Evolutionary conservation across 164 flowering plant genomes (phyloP).

Genomic region (Piper longum): DNA sequence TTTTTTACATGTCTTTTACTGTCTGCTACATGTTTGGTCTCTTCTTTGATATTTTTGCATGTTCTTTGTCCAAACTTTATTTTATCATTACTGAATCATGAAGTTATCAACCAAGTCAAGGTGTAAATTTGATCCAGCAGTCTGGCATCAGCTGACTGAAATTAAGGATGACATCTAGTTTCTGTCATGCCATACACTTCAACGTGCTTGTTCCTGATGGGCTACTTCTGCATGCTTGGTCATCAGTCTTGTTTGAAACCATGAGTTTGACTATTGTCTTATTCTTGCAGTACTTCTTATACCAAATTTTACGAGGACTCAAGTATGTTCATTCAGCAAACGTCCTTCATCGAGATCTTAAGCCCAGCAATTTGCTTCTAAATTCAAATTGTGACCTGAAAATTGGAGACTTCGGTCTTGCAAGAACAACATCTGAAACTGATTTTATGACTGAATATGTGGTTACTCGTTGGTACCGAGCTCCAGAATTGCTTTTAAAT

Average conservation of each 20-base stretch:
- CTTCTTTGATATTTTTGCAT: background rate
- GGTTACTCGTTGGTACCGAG: constrained; percentile 95
- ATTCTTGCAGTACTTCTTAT: constrained; percentile 74
- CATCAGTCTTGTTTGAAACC: background rate
- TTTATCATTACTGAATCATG: background rate
- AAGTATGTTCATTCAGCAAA: constrained; percentile 84
- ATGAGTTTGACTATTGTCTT: background rate
- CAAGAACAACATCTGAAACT: constrained; percentile 93
- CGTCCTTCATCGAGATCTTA: constrained; percentile 91
- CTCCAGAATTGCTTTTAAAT: constrained; percentile 90
- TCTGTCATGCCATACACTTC: background rate
- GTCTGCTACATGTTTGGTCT: too few relatives aligned
- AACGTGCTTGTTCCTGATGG: background rate
- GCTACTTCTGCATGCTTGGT: background rate
- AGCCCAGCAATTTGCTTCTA: constrained; percentile 85
- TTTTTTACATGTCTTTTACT: too few relatives aligned
- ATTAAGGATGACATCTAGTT: background rate
- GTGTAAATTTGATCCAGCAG: background rate
- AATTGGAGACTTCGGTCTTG: constrained; percentile 93
- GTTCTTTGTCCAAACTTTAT: background rate
- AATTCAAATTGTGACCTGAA: constrained; percentile 93
- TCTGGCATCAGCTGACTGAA: background rate
- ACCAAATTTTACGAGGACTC: constrained; percentile 79
- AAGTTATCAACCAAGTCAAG: background rate
- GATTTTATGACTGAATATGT: constrained; percentile 99